Evolutionary conservation across 306 rosid genomes (phyloP).

Genomic region (Gynostemma pentaphyllum): DNA sequence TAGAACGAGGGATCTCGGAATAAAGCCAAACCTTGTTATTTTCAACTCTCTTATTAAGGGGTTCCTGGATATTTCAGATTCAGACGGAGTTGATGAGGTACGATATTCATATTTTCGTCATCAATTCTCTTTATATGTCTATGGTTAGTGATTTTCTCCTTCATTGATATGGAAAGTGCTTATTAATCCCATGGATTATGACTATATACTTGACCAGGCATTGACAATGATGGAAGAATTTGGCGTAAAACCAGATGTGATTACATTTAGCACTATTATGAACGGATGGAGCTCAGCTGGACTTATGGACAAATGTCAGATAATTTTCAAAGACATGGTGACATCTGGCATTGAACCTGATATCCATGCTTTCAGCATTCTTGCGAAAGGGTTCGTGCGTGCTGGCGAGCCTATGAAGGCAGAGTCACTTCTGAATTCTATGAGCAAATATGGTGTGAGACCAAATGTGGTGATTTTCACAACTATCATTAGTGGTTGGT

Average conservation of each 20-base stretch:
- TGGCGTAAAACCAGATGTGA: constrained; percentile 81
- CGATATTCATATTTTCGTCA: not conserved
- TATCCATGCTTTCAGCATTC: constrained; percentile 72
- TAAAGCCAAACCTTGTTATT: constrained; percentile 67
- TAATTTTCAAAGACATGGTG: constrained; percentile 76
- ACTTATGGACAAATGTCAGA: constrained; percentile 69
- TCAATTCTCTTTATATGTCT: not conserved
- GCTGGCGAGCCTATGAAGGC: constrained; percentile 68
- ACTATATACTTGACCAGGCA: constrained; percentile 41
- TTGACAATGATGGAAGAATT: constrained; percentile 84
- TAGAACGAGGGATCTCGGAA: constrained; percentile 68
- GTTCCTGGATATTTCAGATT: constrained; percentile 55
- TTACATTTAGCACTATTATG: constrained; percentile 96
- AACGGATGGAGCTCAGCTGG: constrained; percentile 89
- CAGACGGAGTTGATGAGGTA: constrained; percentile 71
- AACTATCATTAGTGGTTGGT: constrained; percentile 90
- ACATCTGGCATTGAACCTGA: constrained; percentile 74
- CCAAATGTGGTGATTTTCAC: constrained; percentile 95
- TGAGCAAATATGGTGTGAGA: constrained; percentile 49
- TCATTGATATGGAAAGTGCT: not conserved
- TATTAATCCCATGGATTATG: not conserved
- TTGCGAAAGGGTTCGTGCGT: constrained; percentile 89
- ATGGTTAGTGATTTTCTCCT: not conserved
- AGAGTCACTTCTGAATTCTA: constrained; percentile 49
- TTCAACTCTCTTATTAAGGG: constrained; percentile 91